Percentiles rank a stretch among this genome's conserved stretches.
phyloP scores from a whole-genome alignment of 164 flowering plant species.

The Umbellularia californica region DNA sequence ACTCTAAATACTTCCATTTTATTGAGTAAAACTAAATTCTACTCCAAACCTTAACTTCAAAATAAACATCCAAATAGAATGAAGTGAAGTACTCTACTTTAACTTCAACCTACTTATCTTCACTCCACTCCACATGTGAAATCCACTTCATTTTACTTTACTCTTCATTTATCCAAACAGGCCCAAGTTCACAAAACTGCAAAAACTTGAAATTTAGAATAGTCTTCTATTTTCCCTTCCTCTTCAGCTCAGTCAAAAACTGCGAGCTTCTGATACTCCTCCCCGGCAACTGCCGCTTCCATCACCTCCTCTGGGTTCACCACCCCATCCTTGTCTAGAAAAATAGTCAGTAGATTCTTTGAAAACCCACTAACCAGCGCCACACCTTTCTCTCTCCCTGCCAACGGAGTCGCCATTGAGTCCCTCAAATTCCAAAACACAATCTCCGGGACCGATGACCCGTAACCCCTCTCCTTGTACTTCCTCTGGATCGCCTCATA shows the following conservation, averaged over 20 bases:
- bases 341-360: conserved; percentile 43
- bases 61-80: no score
- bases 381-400: conserved; percentile 32
- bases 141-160: no score
- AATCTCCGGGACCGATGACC: conserved; percentile 36
- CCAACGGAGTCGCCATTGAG: conserved; percentile 42
- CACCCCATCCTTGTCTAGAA: conserved; percentile 35
- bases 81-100: no score
- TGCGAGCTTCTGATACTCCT: conserved; percentile 31
- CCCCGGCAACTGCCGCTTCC: conserved; percentile 34
- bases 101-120: no score
- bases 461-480: conserved; percentile 28
- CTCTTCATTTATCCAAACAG: no score
- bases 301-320: conserved; percentile 35
- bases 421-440: conserved; percentile 51
- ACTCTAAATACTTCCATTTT: no score
- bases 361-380: conserved; percentile 57
- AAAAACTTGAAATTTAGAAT: no score
- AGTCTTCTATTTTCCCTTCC: not conserved
- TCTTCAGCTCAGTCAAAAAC: conserved; percentile 29
- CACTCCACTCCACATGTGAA: no score
- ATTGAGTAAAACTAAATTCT: no score
- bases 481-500: conserved; percentile 38
- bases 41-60: no score
- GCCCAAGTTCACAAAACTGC: no score